Evolutionary conservation across 2,329 filamentous ascomycete genomes (phyloP).

Genomic region (Septoria petroselini): DNA sequence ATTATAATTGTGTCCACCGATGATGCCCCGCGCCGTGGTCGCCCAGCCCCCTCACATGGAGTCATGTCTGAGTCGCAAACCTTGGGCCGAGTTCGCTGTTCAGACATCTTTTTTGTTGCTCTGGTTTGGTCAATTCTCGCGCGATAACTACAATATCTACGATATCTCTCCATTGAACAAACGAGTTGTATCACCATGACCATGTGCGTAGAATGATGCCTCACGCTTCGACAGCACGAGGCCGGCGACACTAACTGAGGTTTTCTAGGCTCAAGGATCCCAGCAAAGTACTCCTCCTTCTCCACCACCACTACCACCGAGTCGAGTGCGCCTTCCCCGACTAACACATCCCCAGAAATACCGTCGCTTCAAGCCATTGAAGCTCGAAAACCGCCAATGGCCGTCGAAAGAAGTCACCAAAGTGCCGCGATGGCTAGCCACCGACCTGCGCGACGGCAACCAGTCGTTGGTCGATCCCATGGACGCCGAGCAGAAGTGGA

Average conservation of each 20-base stretch:
- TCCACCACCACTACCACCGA: too few relatives aligned
- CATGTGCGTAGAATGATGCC: slow-evolving; percentile 11
- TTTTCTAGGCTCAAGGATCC: slow-evolving; percentile 53
- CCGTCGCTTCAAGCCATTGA: slow-evolving; percentile 63
- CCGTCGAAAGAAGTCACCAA: slow-evolving; percentile 77
- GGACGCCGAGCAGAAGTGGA: slow-evolving; percentile 93
- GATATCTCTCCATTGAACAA: too few relatives aligned
- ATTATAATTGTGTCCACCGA: not conserved
- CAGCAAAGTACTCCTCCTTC: slow-evolving; percentile 4
- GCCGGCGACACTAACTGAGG: slow-evolving; percentile 6
- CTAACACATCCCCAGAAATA: slow-evolving; percentile 68
- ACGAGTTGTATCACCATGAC: too few relatives aligned
- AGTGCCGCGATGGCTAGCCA: slow-evolving; percentile 85
- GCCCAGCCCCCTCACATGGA: too few relatives aligned
- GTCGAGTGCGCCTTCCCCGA: too few relatives aligned
- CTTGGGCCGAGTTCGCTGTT: too few relatives aligned
- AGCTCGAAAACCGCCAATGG: slow-evolving; percentile 75
- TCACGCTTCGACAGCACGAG: not conserved
- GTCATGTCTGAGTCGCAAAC: too few relatives aligned
- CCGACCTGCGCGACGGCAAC: slow-evolving; percentile 87
- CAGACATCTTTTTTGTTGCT: too few relatives aligned
- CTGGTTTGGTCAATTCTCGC: too few relatives aligned
- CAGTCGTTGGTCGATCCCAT: slow-evolving; percentile 91
- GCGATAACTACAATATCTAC: too few relatives aligned
- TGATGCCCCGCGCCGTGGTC: too few relatives aligned